Conservation (phyloP, 2,329 filamentous ascomycete species). For the Colletotrichum sp. region DNA sequence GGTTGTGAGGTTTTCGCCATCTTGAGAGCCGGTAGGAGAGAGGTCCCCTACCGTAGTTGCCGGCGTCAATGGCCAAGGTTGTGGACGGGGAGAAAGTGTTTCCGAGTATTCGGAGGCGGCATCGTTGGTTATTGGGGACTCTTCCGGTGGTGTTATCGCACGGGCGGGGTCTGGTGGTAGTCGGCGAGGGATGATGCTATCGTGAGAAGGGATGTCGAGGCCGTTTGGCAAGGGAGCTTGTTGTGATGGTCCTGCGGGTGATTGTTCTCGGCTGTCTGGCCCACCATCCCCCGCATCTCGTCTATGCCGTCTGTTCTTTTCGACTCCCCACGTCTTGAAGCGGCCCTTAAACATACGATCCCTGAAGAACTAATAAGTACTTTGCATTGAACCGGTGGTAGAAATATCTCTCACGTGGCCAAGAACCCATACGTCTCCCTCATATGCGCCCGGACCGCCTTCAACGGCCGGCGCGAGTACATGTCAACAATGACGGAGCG, state of each 20-base stretch:
- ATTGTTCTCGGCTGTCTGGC: not conserved
- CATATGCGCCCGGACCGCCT: not conserved
- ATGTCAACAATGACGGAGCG: not conserved
- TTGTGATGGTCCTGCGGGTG: not conserved
- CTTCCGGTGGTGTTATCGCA: not conserved
- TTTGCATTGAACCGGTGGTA: not conserved
- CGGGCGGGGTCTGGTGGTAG: not conserved
- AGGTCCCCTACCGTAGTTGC: not conserved
- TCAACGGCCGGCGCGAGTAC: constrained; percentile 2
- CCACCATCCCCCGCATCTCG: not conserved
- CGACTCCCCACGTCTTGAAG: constrained; percentile 13
- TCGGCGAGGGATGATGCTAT: not conserved
- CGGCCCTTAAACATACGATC: constrained; percentile 19
- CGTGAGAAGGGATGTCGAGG: not conserved
- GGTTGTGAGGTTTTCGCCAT: not conserved
- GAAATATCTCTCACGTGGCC: constrained; percentile 11
- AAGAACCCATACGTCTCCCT: not conserved
- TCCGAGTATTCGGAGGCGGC: not conserved
- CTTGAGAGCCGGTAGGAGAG: not conserved
- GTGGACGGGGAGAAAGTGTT: not conserved
- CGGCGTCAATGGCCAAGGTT: not conserved
- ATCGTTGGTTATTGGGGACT: not conserved
- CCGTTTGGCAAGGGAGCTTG: not conserved
- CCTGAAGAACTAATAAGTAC: not conserved
- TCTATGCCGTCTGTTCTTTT: constrained; percentile 10